Evolutionary conservation across 768 basidiomycete genomes (phyloP), one percentile per base, ranked within the genome.

Genomic region (Phylloporus sp.): DNA sequence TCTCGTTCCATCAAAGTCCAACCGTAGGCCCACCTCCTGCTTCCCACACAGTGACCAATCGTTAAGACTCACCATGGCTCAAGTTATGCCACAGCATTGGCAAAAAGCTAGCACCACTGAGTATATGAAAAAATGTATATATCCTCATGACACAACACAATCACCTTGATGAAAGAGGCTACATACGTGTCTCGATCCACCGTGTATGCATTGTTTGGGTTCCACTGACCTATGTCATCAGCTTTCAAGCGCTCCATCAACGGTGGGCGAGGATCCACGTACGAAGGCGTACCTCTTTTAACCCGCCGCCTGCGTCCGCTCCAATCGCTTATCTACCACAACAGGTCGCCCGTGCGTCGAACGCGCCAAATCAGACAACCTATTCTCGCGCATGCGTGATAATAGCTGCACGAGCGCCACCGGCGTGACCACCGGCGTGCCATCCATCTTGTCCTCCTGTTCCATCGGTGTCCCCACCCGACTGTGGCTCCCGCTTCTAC

Each of bases 321-420:
- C 88, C 59, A 90, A 63, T 71, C 85, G 76, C 70, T 86, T 87
- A 67, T 90, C 88, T 6, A 88, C 76, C 2, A 76, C 79, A 23
- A 78, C 69, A 0, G 80, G 76, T 32, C 81, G 68, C 15, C 77
- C 80, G 45, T 65, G 73, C 34, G 76, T 62, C 7, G 76, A 71
- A 58, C 78, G 77, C 0, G 79, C 70, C 55, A 83, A 54, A 65
- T 88, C 85, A 44, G 75, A 73, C 63, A 85, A 53, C 61, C 79
- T 76, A 41, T 68, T 72, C 67, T 88, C 86, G 57, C 87, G 76
- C 86, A 91, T 91, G 57, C 73, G 74, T 53, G 76, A 58, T 65
- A 91, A 63, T 44, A 89, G 57, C 31, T 68, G 72, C 5, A 82
- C 75, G 58, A 91, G 68, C 55, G 79, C 74, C 49, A 67, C 64